Conservation (phyloP, 2,329 filamentous ascomycete genomes). For the Lecanoromycetidae sp. region DNA sequence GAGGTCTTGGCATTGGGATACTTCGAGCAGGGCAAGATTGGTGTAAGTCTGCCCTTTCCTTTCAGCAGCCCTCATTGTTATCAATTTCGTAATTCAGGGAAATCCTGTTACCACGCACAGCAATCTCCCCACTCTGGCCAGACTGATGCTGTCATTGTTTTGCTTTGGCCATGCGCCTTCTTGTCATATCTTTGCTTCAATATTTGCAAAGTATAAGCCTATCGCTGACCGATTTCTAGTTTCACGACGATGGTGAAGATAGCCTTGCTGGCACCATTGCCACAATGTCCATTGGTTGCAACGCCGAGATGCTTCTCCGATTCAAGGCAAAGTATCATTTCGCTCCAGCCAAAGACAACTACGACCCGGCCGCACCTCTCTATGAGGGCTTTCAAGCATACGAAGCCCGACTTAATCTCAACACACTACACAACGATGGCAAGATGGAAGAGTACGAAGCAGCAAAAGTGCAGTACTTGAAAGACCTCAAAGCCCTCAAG, state of each 20-base stretch:
- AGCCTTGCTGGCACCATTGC: conserved; percentile 45
- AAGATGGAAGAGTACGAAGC: conserved; percentile 19
- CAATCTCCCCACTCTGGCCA: not conserved
- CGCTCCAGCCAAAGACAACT: not conserved
- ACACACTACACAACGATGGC: not conserved
- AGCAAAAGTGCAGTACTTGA: conserved; percentile 19
- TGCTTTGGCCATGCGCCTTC: no score
- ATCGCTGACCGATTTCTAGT: no score
- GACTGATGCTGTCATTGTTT: conserved; percentile 11
- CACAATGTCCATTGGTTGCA: conserved; percentile 41
- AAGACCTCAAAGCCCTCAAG: conserved; percentile 17
- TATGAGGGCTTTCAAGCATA: not conserved
- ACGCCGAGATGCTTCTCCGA: conserved; percentile 41
- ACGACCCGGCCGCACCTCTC: not conserved
- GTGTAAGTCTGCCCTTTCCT: conserved; percentile 29
- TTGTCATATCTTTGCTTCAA: no score
- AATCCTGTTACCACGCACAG: not conserved
- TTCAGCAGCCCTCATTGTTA: no score
- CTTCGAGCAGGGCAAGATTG: conserved; percentile 43
- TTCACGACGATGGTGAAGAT: conserved; percentile 48
- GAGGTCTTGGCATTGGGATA: conserved; percentile 46
- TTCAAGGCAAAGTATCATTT: conserved; percentile 41
- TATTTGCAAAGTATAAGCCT: no score
- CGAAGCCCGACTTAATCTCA: not conserved
- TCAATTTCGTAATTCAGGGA: no score